Conservation (phyloP, 768 basidiomycete genomes). For the Phaffia australis region DNA sequence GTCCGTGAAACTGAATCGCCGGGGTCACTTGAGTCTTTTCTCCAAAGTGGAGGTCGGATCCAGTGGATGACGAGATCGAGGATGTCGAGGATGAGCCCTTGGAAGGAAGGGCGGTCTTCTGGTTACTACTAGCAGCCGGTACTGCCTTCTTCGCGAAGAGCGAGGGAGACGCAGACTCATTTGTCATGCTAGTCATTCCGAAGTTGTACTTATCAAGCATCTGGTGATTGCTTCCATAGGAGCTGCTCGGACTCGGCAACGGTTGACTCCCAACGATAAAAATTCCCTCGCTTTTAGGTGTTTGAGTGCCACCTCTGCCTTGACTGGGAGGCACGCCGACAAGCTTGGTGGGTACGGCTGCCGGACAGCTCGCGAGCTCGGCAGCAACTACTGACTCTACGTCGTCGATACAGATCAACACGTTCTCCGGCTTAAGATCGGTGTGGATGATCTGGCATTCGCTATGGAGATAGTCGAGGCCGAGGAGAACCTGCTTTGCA, state of each 20-base stretch:
- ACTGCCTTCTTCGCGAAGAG: not conserved
- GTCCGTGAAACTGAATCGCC: slow-evolving; percentile 1
- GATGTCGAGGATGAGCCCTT: slow-evolving; percentile 4
- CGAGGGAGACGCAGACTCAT: slow-evolving; percentile 4
- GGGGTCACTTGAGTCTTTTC: slow-evolving; percentile 21
- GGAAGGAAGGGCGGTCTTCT: not conserved
- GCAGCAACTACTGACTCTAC: slow-evolving; percentile 84
- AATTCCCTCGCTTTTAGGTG: slow-evolving; percentile 69
- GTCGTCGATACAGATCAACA: slow-evolving; percentile 91
- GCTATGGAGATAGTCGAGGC: slow-evolving; percentile 94
- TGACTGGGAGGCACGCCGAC: slow-evolving; percentile 82
- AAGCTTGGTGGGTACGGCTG: slow-evolving; percentile 59
- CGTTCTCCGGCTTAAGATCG: slow-evolving; percentile 96
- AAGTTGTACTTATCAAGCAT: slow-evolving; percentile 80
- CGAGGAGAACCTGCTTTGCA: slow-evolving; percentile 88
- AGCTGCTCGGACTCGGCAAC: slow-evolving; percentile 58
- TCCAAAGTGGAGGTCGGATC: slow-evolving; percentile 14
- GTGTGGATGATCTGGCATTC: slow-evolving; percentile 97
- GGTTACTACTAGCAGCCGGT: not conserved
- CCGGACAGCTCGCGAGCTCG: slow-evolving; percentile 54
- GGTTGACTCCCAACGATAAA: slow-evolving; percentile 89
- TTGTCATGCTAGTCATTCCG: slow-evolving; percentile 77
- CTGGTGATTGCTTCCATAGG: slow-evolving; percentile 56
- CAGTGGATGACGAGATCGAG: slow-evolving; percentile 5
- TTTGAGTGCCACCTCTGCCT: slow-evolving; percentile 91